These are phyloP conservation scores for Cylindrodendrum hubeiense DNA, from an alignment of 2,329 filamentous ascomycete genomes.

Conservation along the genomic window DNA sequence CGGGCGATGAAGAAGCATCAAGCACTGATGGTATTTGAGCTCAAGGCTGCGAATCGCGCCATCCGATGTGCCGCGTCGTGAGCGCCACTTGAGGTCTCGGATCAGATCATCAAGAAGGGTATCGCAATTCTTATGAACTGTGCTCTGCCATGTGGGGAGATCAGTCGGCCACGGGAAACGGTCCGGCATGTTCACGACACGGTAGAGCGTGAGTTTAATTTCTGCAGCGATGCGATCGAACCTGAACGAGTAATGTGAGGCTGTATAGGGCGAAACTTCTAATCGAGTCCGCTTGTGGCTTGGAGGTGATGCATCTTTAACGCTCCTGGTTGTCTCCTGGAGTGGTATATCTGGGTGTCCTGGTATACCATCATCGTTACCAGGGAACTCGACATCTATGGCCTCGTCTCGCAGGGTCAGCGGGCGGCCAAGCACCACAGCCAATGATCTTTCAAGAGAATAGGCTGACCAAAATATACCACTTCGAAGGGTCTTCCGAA, in stretches of 20 bases:
- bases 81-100: constrained; percentile 10
- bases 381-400: constrained; percentile 33
- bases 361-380: not conserved
- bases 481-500: constrained; percentile 16
- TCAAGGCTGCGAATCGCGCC: constrained; percentile 40
- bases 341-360: not conserved
- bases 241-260: constrained; percentile 24
- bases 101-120: constrained; percentile 16
- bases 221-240: constrained; percentile 29
- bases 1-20: constrained; percentile 47
- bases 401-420: constrained; percentile 30
- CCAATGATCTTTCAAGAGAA: constrained; percentile 28
- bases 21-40: constrained; percentile 48
- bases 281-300: constrained; percentile 9
- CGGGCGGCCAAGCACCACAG: constrained; percentile 29
- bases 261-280: constrained; percentile 4
- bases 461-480: constrained; percentile 35
- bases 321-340: constrained; percentile 1
- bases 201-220: constrained; percentile 27
- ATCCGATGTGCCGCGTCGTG: constrained; percentile 28
- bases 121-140: constrained; percentile 34
- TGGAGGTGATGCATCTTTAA: no score
- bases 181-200: constrained; percentile 37
- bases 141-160: constrained; percentile 34
- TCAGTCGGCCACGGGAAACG: constrained; percentile 43